A percentile compares a stretch with the other conserved stretches of the same genome.
Evolutionary conservation across 1,284 basidiomycete genomes (phyloP).

Genomic region (Cutaneotrichosporon cyanovorans): DNA sequence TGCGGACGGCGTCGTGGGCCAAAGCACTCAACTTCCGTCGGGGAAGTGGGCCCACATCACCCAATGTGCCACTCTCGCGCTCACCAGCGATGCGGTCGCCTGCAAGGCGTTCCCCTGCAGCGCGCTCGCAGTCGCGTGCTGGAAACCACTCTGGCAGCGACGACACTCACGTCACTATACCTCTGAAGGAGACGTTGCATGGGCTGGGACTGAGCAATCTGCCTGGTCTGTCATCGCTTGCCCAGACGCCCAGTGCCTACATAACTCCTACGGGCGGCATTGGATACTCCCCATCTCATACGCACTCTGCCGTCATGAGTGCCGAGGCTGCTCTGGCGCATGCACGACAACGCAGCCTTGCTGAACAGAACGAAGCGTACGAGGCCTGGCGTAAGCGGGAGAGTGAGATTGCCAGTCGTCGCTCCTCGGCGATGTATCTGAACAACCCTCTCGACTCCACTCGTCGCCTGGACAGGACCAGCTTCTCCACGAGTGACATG

Average conservation of each 20-base stretch:
- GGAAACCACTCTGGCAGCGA: background rate
- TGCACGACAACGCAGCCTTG: conserved; percentile 21
- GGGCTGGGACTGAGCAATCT: conserved; percentile 5
- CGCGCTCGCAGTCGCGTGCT: background rate
- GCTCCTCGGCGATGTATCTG: background rate
- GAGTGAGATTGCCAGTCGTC: conserved; percentile 3
- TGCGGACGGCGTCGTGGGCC: conserved; percentile 5
- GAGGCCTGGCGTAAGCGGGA: conserved; percentile 24
- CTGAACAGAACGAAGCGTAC: conserved; percentile 26
- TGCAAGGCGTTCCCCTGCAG: background rate
- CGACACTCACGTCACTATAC: conserved; percentile 2
- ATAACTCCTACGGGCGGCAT: conserved; percentile 14
- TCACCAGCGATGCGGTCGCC: too few species aligned
- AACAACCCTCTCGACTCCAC: background rate
- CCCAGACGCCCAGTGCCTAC: conserved; percentile 9
- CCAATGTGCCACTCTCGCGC: conserved; percentile 1
- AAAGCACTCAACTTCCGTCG: conserved; percentile 12
- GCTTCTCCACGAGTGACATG: background rate
- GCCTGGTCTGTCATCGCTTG: conserved; percentile 1
- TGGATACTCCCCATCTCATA: conserved; percentile 11
- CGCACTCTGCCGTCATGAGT: conserved; percentile 16
- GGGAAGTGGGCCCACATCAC: background rate
- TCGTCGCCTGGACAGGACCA: too few species aligned
- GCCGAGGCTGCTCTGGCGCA: conserved; percentile 21
- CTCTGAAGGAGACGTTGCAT: conserved; percentile 5